Evolutionary conservation across 345 rosid genomes (phyloP).

Genomic region (Camelina sativa): DNA sequence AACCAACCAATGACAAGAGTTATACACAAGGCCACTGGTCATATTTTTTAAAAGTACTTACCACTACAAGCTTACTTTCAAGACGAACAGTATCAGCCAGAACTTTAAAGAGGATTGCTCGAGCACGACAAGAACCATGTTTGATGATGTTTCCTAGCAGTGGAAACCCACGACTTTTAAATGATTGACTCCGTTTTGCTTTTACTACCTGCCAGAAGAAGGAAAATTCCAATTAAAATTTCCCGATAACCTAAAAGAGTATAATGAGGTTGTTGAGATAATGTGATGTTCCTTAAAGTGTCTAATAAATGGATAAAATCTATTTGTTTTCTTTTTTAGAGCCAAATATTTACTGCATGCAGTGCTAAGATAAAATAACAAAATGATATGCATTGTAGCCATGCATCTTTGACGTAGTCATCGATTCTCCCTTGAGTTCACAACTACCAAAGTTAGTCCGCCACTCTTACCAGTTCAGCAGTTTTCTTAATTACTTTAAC

Average conservation of each 20-base stretch:
- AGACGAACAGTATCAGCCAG: slow-evolving; percentile 80
- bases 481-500: slow-evolving; percentile 73
- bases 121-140: slow-evolving; percentile 72
- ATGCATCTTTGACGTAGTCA: not conserved
- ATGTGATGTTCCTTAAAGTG: not conserved
- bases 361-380: slow-evolving; percentile 4
- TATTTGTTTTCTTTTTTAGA: not conserved
- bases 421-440: not conserved
- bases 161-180: slow-evolving; percentile 58
- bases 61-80: slow-evolving; percentile 82
- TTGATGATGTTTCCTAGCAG: slow-evolving; percentile 79
- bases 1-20: slow-evolving; percentile 12
- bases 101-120: slow-evolving; percentile 86
- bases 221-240: not conserved
- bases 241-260: not conserved
- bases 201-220: slow-evolving; percentile 58
- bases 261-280: not conserved
- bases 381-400: slow-evolving; percentile 1
- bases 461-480: slow-evolving; percentile 68
- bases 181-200: slow-evolving; percentile 52
- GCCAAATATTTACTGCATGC: slow-evolving; percentile 22
- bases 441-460: not conserved
- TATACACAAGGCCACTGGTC: not conserved
- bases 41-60: slow-evolving; percentile 47
- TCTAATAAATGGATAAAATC: not conserved